phyloP scores from a whole-genome alignment of 2,329 filamentous ascomycete species.

The Grosmannia clavigera region DNA sequence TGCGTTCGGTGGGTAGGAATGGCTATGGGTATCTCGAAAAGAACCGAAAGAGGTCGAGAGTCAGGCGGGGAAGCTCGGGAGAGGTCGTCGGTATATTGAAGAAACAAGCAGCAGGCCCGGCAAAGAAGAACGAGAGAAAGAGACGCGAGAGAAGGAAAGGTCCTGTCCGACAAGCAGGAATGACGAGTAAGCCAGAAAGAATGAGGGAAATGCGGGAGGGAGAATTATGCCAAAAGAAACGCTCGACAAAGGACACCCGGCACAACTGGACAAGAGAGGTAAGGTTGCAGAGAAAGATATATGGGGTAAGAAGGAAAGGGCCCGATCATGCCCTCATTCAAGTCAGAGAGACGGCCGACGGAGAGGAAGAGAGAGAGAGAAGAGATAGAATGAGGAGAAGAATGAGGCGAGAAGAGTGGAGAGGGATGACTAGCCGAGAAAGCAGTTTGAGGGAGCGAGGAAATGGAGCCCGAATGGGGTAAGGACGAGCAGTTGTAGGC shows the following conservation, averaged over 20 bases:
- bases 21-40: background rate
- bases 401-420: background rate
- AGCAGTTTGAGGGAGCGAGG: background rate
- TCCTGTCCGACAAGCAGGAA: background rate
- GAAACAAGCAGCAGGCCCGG: background rate
- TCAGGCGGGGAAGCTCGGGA: background rate
- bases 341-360: background rate
- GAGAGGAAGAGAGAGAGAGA: background rate
- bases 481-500: background rate
- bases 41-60: background rate
- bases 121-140: background rate
- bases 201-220: background rate
- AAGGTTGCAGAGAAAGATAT: background rate
- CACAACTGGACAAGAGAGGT: background rate
- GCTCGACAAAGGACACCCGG: background rate
- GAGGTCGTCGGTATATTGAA: background rate
- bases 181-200: background rate
- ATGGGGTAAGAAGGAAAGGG: background rate
- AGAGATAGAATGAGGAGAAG: background rate
- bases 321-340: background rate
- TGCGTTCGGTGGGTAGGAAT: background rate
- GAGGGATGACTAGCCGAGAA: background rate
- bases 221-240: background rate
- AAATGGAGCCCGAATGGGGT: background rate
- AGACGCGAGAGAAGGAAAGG: background rate